Base-by-base conservation (phyloP, 2,329 filamentous ascomycete genomes). In the Colletotrichum sp. region DNA sequence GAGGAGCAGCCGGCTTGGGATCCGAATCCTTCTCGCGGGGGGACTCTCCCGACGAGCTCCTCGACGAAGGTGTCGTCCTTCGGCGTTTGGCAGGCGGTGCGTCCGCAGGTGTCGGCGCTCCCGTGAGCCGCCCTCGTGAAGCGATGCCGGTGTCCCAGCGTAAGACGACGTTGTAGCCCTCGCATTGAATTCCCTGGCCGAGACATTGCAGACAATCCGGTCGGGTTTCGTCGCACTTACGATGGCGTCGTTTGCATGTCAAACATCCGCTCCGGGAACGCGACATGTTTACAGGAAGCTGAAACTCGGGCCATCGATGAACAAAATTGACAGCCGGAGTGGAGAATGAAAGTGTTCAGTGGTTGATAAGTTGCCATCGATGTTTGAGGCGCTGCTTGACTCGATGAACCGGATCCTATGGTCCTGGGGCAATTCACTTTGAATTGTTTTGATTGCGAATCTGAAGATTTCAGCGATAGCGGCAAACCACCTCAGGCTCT, bases 171-270 rank as follows among this genome's bases (percentile, higher is more conserved):
- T 69, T 32, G 64, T 76, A 78, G 5, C 77, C 77, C 34, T 69
- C 63, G 64, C 77, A 78, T 15, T 55, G 55, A 26, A 73, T 26
- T 10, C 70, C 60, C 2, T 52, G 60, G 8, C 64, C 66, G 13
- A 69, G 32, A 24, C 77, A 78, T n/a, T 73, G 75, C 13, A 52
- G 32, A 68, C 80, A 80, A 24, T 72, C 64, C 21, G 81, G 81
- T 39, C 77, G 79, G n/a, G 77, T 70, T 68, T 83, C 80, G 67
- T 82, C 80, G 73, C 82, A 83, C 73, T 83, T 83, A 64, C 82
- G 80, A 36, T 81, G 79, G 28, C 82, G 79, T 28, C 73, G 59
- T 69, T 82, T 81, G 77, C 77, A 79, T 6, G 71, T 78, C 36
- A 59, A 28, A 59, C 55, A 59, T 59, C 74, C 74, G 26, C 71